Percentiles rank a stretch among this genome's conserved stretches.
These are phyloP conservation scores for Coemansia sp. DNA, from an alignment of 192 early-diverging fungal species.

Conservation along the genomic window DNA sequence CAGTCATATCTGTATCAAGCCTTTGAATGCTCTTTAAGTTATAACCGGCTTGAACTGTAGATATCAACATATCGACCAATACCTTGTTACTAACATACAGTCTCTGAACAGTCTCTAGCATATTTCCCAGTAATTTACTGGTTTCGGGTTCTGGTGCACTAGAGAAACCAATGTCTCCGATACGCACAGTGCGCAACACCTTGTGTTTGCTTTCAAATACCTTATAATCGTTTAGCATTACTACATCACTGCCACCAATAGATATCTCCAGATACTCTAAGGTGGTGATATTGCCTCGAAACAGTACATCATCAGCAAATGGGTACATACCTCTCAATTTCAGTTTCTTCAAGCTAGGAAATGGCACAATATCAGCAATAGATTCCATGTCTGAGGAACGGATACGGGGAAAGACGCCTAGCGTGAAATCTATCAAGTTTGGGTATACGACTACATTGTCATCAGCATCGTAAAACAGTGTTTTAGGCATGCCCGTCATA, in stretches of 20 bases:
- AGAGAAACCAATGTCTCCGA: no score
- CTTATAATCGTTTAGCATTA: background rate
- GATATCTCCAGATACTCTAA: background rate
- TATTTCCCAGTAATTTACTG: background rate
- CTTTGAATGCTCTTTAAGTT: background rate
- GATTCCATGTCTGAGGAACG: no score
- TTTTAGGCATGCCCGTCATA: background rate
- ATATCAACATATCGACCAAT: background rate
- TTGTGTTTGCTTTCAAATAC: background rate
- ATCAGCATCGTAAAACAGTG: background rate
- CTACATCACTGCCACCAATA: background rate
- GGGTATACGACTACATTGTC: background rate
- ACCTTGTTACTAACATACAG: background rate
- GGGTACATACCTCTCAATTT: background rate
- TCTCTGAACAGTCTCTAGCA: background rate
- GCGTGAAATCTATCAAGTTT: background rate
- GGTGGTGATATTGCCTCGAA: constrained; percentile 8
- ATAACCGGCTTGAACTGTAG: background rate
- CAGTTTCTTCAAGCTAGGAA: background rate
- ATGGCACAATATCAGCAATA: background rate
- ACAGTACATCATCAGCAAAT: constrained; percentile 12
- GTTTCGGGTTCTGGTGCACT: background rate
- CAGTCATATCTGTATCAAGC: background rate
- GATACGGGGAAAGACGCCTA: background rate
- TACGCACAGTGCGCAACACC: background rate